Evolutionary conservation across 78 protist genomes (phyloP).

Genomic region (Dictyostelium purpureum): DNA sequence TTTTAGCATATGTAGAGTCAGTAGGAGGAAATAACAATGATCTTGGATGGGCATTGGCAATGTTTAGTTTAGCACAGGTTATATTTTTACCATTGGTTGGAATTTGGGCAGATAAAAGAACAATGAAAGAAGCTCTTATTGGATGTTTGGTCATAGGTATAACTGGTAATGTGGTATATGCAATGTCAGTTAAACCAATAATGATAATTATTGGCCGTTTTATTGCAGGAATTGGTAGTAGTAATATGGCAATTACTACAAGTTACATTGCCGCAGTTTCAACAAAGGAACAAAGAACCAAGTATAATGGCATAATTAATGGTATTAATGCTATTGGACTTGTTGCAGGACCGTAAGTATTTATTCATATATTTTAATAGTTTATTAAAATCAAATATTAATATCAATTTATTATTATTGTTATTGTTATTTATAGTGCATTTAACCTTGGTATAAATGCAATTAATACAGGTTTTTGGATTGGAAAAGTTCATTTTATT

Average conservation of each 20-base stretch:
- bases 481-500: background rate
- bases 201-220: conserved; percentile 46
- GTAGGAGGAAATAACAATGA: background rate
- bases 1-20: conserved; percentile 5
- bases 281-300: conserved; percentile 59
- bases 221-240: conserved; percentile 71
- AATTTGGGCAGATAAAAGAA: conserved; percentile 50
- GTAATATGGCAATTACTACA: conserved; percentile 62
- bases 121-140: conserved; percentile 31
- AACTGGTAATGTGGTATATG: conserved; percentile 46
- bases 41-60: conserved; percentile 53
- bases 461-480: background rate
- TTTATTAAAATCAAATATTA: no score
- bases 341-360: conserved; percentile 77
- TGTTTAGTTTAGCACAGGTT: conserved; percentile 45
- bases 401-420: no score
- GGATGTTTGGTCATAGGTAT: conserved; percentile 47
- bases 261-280: conserved; percentile 50
- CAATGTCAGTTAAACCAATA: conserved; percentile 37
- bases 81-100: conserved; percentile 50
- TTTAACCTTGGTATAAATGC: conserved; percentile 12
- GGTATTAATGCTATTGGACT: conserved; percentile 70
- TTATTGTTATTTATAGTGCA: no score
- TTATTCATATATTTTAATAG: no score
- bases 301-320: conserved; percentile 47